Evolutionary conservation across 2,329 filamentous ascomycete species (phyloP).

Genomic region (Aspergillus persii): DNA sequence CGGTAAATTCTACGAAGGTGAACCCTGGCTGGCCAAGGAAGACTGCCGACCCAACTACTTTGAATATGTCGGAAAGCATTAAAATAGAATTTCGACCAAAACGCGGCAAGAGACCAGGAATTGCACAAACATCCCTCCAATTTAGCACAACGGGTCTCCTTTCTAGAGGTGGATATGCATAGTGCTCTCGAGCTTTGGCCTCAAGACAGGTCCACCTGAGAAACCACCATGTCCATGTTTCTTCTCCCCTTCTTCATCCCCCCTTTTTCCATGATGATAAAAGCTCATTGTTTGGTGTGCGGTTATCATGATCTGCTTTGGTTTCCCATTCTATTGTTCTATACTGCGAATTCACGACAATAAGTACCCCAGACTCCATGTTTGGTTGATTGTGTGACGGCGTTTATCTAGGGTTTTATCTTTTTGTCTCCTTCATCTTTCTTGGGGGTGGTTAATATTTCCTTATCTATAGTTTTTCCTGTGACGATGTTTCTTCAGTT

Average conservation of each 20-base stretch:
- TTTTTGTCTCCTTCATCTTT: conserved; percentile 7
- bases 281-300: neutral
- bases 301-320: conserved; percentile 7
- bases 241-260: neutral
- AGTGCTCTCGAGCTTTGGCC: neutral
- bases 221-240: neutral
- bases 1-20: conserved; percentile 85
- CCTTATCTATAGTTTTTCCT: conserved; percentile 15
- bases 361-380: conserved; percentile 6
- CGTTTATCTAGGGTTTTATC: conserved; percentile 10
- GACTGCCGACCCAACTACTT: conserved; percentile 97
- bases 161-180: conserved; percentile 4
- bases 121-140: neutral
- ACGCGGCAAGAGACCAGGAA: neutral
- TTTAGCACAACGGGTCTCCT: conserved; percentile 1
- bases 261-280: neutral
- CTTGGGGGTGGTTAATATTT: conserved; percentile 8
- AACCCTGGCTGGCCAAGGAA: conserved; percentile 78
- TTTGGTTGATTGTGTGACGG: conserved; percentile 7
- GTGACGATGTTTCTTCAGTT: conserved; percentile 8
- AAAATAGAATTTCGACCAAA: conserved; percentile 20
- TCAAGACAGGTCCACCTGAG: neutral
- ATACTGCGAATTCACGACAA: conserved; percentile 18
- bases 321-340: conserved; percentile 9
- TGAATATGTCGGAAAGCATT: conserved; percentile 85